Evolutionary conservation across 2,329 filamentous ascomycete genomes (phyloP).

Genomic region (Pyricularia grisea): DNA sequence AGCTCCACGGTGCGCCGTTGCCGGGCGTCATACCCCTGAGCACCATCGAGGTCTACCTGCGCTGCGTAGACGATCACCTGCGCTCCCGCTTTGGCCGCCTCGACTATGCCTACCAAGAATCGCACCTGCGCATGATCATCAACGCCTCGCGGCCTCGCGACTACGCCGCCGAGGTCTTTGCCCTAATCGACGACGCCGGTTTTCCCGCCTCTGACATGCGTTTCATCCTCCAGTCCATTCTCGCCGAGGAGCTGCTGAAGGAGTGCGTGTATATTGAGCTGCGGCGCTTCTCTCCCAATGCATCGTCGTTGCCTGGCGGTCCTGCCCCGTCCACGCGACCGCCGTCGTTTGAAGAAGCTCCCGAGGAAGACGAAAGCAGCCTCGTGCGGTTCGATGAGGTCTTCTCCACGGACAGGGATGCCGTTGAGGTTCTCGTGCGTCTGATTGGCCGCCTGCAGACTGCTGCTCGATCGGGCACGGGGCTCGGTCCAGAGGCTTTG

Average conservation of each 20-base stretch:
- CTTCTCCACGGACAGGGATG: neutral
- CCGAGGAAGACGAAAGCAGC: neutral
- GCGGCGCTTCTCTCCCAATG: neutral
- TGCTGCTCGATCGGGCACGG: neutral
- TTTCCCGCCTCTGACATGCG: neutral
- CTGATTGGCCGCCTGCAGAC: conserved; percentile 1
- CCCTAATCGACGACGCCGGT: neutral
- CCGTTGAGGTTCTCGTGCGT: neutral
- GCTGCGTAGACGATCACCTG: conserved; percentile 4
- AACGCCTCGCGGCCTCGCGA: neutral
- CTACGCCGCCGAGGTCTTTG: conserved; percentile 2
- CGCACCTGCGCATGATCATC: conserved; percentile 4
- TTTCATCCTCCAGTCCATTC: neutral
- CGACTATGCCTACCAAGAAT: neutral
- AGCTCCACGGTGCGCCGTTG: neutral
- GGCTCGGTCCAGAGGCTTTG: neutral
- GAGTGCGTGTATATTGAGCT: conserved; percentile 4
- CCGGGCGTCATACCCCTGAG: neutral
- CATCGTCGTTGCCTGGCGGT: neutral
- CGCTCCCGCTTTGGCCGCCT: neutral
- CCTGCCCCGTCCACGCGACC: neutral
- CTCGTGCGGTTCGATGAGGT: neutral
- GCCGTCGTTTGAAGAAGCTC: neutral
- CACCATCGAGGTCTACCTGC: neutral
- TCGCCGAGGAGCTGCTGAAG: conserved; percentile 5